Evolutionary conservation across 225 moss, liverwort and hornwort genomes (phyloP), one percentile per base, ranked within the genome.

Genomic region (Ulota crispa): DNA sequence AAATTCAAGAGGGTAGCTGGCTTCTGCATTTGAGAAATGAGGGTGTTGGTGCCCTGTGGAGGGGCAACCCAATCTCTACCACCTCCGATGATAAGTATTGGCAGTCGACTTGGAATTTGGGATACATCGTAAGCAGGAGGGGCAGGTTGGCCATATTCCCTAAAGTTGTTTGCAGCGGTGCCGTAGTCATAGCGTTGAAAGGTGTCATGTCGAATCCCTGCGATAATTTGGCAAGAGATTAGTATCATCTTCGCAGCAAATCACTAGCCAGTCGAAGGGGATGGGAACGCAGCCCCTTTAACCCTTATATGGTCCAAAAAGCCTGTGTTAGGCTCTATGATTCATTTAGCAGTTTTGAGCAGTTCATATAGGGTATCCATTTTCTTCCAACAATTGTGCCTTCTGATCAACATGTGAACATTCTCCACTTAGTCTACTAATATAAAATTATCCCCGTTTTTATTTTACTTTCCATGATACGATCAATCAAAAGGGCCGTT

Each of bases 1-100:
- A 88, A 18, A 72, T 81, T 80, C 39, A 83, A 14, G 15, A 86
- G 0, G 20, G 65, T 78, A 21, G 75, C 75, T 54, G 74, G 56
- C 54, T 72, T 56, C 82, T 84, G 73, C 77, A 89, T 27, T 55
- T 72, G 77, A n/a, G 76, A 74, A 9, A 80, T 31, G 67, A 89
- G 83, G 13, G 7, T 36, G 47, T 7, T 23, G 57, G 27, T 72
- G 60, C 91, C 91, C 7, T 73, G 7, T 15, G 87, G 79, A 76
- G 91, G 91, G 20, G 91, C 85, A 37, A 78, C 80, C 91, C 87
- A 91, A 82, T 91, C 91, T 42, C 23, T 77, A 47, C 81, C 89
- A 23, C 87, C 91, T 73, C 43, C 85, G 28, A 91, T 64, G 34
- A 89, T 64, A 5, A 91, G 73, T 24, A 82, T 56, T 23, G 91